phyloP scores from a whole-genome alignment of 176 grass and related monocot species.

The Thalia dealbata region DNA sequence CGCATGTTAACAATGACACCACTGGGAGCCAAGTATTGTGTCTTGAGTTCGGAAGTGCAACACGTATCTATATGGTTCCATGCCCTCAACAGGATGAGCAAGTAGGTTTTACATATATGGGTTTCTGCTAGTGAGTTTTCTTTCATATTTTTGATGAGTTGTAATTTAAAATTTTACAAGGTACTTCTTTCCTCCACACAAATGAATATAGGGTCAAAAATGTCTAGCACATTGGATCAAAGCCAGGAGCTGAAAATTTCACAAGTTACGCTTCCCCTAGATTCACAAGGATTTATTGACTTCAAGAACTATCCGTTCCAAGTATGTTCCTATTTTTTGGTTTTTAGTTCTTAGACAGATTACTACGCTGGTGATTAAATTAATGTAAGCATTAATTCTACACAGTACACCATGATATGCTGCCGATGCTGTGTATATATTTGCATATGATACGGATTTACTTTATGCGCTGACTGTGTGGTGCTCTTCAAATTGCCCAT shows the following conservation, averaged over 20 bases:
- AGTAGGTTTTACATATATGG: conserved; percentile 27
- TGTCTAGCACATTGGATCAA: conserved; percentile 22
- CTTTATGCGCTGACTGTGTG: too few relatives aligned
- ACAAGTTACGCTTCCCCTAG: conserved; percentile 63
- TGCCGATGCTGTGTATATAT: not conserved
- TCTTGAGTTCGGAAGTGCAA: conserved; percentile 90
- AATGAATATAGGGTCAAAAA: conserved; percentile 53
- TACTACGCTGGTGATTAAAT: not conserved
- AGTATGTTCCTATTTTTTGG: conserved; percentile 41
- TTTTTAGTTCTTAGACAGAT: not conserved
- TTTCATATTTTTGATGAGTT: conserved; percentile 2
- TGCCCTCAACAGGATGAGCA: conserved; percentile 83
- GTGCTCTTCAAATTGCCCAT: too few relatives aligned
- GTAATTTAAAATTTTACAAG: conserved; percentile 32
- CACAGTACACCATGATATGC: not conserved
- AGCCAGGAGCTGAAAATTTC: conserved; percentile 33
- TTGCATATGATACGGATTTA: not conserved
- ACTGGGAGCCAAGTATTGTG: conserved; percentile 54
- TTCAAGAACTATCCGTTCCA: conserved; percentile 92
- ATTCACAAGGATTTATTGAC: conserved; percentile 72
- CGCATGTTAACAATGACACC: conserved; percentile 33
- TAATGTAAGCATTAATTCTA: not conserved
- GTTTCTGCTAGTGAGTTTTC: not conserved
- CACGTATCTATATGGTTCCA: conserved; percentile 74
- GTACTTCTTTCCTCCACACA: conserved; percentile 76